A percentile compares a stretch with the other conserved stretches of the same genome.
These are phyloP conservation scores for Choiromyces venosus DNA, from an alignment of 495 filamentous ascomycete species.

Conservation along the genomic window DNA sequence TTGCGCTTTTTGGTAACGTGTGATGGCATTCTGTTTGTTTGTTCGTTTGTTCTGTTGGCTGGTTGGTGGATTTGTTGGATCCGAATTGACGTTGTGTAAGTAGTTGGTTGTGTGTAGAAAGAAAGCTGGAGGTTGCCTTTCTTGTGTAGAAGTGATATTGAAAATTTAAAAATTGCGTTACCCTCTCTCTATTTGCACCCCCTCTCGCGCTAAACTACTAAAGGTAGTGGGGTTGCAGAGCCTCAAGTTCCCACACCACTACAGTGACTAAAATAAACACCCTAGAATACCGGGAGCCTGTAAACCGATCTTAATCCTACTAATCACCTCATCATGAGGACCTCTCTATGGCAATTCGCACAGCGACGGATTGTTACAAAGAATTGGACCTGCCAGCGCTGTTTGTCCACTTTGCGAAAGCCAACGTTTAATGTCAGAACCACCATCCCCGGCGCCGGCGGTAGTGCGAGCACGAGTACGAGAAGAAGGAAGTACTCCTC, in stretches of 20 bases:
- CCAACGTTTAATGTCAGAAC: not conserved
- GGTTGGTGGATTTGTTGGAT: not conserved
- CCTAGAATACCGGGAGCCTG: not conserved
- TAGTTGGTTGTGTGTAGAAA: not conserved
- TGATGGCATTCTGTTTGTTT: not conserved
- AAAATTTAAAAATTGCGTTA: not conserved
- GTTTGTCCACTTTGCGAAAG: not conserved
- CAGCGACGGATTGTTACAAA: not conserved
- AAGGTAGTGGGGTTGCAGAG: not conserved
- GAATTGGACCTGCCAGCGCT: not conserved
- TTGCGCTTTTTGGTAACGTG: not conserved
- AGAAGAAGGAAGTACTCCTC: constrained; percentile 16
- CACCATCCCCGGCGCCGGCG: not conserved
- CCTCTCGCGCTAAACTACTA: not conserved
- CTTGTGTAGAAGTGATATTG: too few relatives aligned
- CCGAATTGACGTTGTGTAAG: not conserved
- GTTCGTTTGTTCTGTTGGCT: not conserved
- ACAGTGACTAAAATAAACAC: not conserved
- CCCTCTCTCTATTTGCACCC: too few relatives aligned
- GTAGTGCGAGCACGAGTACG: not conserved
- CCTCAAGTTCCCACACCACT: not conserved
- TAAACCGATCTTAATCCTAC: not conserved
- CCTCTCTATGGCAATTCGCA: not conserved
- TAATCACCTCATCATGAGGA: not conserved
- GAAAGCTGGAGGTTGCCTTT: too few relatives aligned